Percentiles rank a stretch among this genome's conserved stretches.
Conservation (phyloP, 805 yeast genomes). For the Candida cerambycidarum region DNA sequence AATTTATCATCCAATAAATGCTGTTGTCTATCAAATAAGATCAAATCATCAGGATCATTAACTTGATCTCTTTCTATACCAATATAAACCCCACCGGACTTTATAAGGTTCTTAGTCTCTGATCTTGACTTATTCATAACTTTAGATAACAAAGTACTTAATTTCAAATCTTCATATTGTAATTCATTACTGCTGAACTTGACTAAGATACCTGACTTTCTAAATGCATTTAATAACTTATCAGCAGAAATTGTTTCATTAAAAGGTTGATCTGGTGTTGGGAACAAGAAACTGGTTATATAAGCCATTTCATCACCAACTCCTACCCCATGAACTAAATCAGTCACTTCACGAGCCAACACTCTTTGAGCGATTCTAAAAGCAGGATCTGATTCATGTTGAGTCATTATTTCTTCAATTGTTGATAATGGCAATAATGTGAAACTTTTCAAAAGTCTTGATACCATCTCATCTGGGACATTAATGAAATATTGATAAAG, state of each 20-base stretch:
- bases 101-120: conserved; percentile 61
- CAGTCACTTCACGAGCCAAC: conserved; percentile 83
- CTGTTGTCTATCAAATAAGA: conserved; percentile 45
- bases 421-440: conserved; percentile 70
- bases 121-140: conserved; percentile 50
- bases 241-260: conserved; percentile 47
- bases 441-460: conserved; percentile 66
- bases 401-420: conserved; percentile 50
- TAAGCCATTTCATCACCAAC: conserved; percentile 65
- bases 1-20: conserved; percentile 60
- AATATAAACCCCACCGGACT: conserved; percentile 69
- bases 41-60: conserved; percentile 46
- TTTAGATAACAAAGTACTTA: conserved; percentile 53
- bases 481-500: conserved; percentile 84
- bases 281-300: conserved; percentile 68
- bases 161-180: conserved; percentile 35
- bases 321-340: conserved; percentile 82
- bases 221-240: conserved; percentile 55
- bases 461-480: conserved; percentile 73
- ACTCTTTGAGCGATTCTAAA: conserved; percentile 69
- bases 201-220: conserved; percentile 54
- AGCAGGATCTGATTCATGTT: conserved; percentile 62
- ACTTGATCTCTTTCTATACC: conserved; percentile 61
- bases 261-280: conserved; percentile 50
- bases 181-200: conserved; percentile 34